Conservation (phyloP, 1,139 yeast genomes). For the Entelexis paramagnoliae region DNA sequence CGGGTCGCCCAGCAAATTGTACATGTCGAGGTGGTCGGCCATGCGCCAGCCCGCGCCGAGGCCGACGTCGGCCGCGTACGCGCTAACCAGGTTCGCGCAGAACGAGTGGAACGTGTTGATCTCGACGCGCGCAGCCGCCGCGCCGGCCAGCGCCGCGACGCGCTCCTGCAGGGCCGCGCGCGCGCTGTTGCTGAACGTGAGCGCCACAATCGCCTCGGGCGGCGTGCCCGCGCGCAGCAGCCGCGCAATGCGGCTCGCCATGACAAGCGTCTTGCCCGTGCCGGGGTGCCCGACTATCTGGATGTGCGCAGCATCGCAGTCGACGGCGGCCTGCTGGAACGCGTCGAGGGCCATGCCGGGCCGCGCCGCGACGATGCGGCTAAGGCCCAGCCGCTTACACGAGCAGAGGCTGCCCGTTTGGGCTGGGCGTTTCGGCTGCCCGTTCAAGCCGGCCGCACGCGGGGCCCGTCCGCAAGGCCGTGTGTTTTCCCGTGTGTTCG, state of each 20-base stretch:
- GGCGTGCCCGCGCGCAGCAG: slow-evolving; percentile 34
- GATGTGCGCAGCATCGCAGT: slow-evolving; percentile 8
- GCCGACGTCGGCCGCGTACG: slow-evolving; percentile 30
- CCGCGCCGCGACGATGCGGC: too few species aligned
- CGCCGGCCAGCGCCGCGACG: slow-evolving; percentile 34
- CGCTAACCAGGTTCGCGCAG: slow-evolving; percentile 49
- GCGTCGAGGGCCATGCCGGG: slow-evolving; percentile 16
- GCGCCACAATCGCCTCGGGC: slow-evolving; percentile 49
- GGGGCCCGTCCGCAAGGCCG: too few species aligned
- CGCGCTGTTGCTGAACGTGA: slow-evolving; percentile 63
- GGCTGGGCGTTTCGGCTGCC: too few species aligned
- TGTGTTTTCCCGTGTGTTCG: too few species aligned
- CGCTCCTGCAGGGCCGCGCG: slow-evolving; percentile 43
- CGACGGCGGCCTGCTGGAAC: slow-evolving; percentile 20
- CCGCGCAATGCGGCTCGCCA: slow-evolving; percentile 46
- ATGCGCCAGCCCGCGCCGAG: slow-evolving; percentile 16
- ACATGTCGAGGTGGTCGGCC: slow-evolving; percentile 25
- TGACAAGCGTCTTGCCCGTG: slow-evolving; percentile 55
- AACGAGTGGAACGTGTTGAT: slow-evolving; percentile 43
- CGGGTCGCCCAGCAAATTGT: slow-evolving; percentile 29
- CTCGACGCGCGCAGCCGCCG: slow-evolving; percentile 31
- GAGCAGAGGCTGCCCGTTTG: too few species aligned
- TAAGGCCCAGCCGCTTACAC: too few species aligned
- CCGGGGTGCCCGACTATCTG: slow-evolving; percentile 25
- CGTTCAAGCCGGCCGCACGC: too few species aligned